Percentiles rank a stretch among this genome's conserved stretches.
phyloP scores from a whole-genome alignment of 2,329 filamentous ascomycete species.

The Ascochyta lentis region DNA sequence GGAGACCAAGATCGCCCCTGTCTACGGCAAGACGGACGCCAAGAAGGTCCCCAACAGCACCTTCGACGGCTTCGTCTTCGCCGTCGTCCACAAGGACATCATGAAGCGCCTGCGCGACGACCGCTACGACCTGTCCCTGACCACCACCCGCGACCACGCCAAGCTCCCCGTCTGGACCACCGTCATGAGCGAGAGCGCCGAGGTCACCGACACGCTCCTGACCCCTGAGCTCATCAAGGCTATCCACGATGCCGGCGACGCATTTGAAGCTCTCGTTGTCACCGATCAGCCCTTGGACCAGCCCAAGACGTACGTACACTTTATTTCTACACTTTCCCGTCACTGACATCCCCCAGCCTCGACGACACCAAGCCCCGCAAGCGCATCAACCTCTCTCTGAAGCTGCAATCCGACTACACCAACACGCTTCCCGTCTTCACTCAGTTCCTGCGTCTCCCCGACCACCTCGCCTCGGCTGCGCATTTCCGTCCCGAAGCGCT shows the following conservation, averaged over 20 bases:
- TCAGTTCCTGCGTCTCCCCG: slow-evolving; percentile 84
- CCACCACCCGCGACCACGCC: slow-evolving; percentile 87
- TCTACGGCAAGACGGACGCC: slow-evolving; percentile 66
- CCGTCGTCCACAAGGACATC: slow-evolving; percentile 89
- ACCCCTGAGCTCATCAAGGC: slow-evolving; percentile 87
- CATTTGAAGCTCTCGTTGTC: slow-evolving; percentile 83
- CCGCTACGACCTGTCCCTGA: slow-evolving; percentile 92
- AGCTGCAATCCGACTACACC: slow-evolving; percentile 65
- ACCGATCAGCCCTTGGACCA: slow-evolving; percentile 89
- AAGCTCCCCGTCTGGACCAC: slow-evolving; percentile 91
- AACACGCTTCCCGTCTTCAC: slow-evolving; percentile 78
- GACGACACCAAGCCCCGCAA: slow-evolving; percentile 86
- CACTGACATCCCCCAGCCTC: slow-evolving; percentile 60
- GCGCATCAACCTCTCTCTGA: slow-evolving; percentile 78
- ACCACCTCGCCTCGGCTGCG: slow-evolving; percentile 75
- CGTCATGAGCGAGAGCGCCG: slow-evolving; percentile 95
- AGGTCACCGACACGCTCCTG: slow-evolving; percentile 86
- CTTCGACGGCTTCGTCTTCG: slow-evolving; percentile 94
- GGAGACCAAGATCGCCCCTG: slow-evolving; percentile 77
- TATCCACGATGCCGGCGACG: slow-evolving; percentile 75
- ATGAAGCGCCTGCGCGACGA: slow-evolving; percentile 92
- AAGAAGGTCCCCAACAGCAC: slow-evolving; percentile 68
- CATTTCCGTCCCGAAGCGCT: slow-evolving; percentile 89
- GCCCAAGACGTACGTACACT: slow-evolving; percentile 74
- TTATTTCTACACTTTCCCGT: slow-evolving; percentile 1